Evolutionary conservation across 768 basidiomycete species (phyloP).

Genomic region (Myochromella boudieri): DNA sequence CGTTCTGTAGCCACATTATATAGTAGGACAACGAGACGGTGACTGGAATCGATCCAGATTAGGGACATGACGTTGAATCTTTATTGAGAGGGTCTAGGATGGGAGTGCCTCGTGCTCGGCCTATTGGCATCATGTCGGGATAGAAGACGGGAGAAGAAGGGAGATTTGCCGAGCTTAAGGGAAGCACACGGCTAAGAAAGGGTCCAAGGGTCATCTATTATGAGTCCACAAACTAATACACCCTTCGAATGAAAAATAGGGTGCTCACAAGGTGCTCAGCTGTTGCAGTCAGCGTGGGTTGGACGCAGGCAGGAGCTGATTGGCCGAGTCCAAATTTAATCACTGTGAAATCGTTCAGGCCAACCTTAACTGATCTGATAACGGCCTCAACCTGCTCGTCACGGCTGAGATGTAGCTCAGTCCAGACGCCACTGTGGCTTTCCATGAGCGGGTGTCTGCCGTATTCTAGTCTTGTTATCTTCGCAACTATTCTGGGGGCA

Average conservation of each 20-base stretch:
- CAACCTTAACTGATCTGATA: too few relatives aligned
- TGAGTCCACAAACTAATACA: neutral
- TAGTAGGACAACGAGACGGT: constrained; percentile 6
- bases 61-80: constrained; percentile 8
- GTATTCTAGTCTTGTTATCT: too few relatives aligned
- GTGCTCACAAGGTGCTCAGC: too few relatives aligned
- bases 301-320: too few relatives aligned
- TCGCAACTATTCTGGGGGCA: too few relatives aligned
- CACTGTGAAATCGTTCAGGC: too few relatives aligned
- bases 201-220: constrained; percentile 1
- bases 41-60: constrained; percentile 13
- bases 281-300: too few relatives aligned
- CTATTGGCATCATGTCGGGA: constrained; percentile 8
- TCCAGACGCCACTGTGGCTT: too few relatives aligned
- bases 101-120: constrained; percentile 14
- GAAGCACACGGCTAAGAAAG: constrained; percentile 6
- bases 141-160: constrained; percentile 14
- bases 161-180: constrained; percentile 11
- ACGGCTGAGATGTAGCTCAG: too few relatives aligned
- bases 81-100: constrained; percentile 13
- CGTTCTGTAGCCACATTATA: constrained; percentile 9
- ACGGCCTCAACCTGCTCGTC: too few relatives aligned
- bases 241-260: neutral
- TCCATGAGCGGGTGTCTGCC: too few relatives aligned
- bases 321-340: too few relatives aligned